These are phyloP conservation scores for Fraxinus quadrangulata DNA, from an alignment of 257 asterid genomes.

Conservation along the genomic window DNA sequence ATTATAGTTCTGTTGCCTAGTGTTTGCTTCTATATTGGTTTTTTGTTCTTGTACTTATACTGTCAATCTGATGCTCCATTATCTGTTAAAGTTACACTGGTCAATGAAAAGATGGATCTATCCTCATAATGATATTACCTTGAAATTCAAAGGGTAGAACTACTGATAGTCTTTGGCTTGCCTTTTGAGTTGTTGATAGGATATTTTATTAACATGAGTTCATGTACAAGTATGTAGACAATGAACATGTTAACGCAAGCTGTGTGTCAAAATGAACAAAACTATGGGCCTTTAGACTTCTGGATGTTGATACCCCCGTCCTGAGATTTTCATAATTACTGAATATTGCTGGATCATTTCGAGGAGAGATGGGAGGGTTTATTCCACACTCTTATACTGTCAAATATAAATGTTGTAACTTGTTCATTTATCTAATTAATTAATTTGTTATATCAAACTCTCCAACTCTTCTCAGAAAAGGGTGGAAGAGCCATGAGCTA, in stretches of 20 bases:
- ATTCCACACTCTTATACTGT: background rate
- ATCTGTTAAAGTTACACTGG: conserved; percentile 9
- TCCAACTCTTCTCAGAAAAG: background rate
- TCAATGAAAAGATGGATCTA: conserved; percentile 3
- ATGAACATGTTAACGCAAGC: background rate
- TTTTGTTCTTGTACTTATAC: background rate
- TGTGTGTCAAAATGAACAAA: background rate
- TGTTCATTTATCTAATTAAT: background rate
- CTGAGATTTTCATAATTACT: background rate
- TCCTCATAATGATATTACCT: background rate
- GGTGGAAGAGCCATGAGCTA: background rate
- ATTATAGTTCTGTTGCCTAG: background rate
- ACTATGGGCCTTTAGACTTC: background rate
- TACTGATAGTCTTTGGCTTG: background rate
- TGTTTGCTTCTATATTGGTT: background rate
- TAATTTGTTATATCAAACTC: background rate
- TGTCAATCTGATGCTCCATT: background rate
- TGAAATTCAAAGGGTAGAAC: background rate
- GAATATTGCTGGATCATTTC: background rate
- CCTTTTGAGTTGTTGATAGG: background rate
- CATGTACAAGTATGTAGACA: background rate
- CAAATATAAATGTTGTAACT: background rate
- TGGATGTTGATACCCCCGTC: background rate
- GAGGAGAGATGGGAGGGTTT: background rate
- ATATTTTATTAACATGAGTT: background rate